Base-by-base conservation (phyloP, 2,329 filamentous ascomycete genomes). In the Hymenoscyphus fructigenus region DNA sequence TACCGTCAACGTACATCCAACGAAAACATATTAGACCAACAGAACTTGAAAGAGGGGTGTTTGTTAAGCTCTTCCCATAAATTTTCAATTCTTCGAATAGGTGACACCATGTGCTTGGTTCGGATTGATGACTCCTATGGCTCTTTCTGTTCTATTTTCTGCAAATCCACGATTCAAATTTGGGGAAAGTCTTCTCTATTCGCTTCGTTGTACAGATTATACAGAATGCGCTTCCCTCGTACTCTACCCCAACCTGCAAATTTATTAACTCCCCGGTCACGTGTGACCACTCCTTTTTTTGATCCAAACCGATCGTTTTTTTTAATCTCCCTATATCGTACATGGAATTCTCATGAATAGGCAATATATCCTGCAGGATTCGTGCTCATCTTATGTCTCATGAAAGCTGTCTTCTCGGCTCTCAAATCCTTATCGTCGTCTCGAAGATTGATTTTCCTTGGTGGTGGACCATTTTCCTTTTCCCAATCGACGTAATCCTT, bases 401-500 rank as follows among this genome's bases (percentile, higher is more conserved):
- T 61, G 20, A 56, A 62, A 4, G 64, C 60, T 14, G 57, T 32
- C 28, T 62, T 62, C 44, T 55, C 64, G 5, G 38, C 41, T 17
- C 47, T 41, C 7, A 59, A 34, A 26, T 60, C 60, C 56, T 65
- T 59, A 28, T 47, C 60, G 60, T 53, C 60, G 62, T 64, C 61
- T 65, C 65, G 66, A 23, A 26, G 26, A n/a, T 38, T 61, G 26
- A 28, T n/a, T 64, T 65, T 58, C 67, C 53, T 64, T 67, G 65
- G 62, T 59, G 65, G 65, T 9, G 71, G 68, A 23, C 68, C 71
- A 57, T 78, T 75, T 55, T 78, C 72, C 60, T 76, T 76, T 65
- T 85, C 80, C 83, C 83, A 87, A 61, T 82, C 81, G 7, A 77
- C 76, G 69, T 82, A 86, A 63, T 85, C 82, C 69, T 81, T 80